These are phyloP conservation scores for Trypanosoma brucei DNA, from an alignment of 208 protist species.

Conservation along the genomic window DNA sequence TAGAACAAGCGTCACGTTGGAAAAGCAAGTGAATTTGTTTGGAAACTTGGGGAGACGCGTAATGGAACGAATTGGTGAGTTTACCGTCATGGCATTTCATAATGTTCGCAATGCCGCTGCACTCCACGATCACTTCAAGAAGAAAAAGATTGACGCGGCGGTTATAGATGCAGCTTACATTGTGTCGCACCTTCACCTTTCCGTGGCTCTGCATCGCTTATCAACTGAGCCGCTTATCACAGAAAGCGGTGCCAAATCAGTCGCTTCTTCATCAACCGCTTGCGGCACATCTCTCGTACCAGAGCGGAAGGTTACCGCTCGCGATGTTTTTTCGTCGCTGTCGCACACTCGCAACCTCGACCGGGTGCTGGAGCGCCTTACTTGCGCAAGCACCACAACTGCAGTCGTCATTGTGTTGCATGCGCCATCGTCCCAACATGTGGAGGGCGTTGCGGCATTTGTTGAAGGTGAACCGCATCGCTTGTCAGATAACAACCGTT, in stretches of 20 bases:
- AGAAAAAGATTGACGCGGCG: constrained; percentile 42
- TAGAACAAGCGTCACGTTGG: no score
- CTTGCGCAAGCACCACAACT: constrained; percentile 36
- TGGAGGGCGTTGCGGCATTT: background rate
- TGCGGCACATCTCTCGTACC: constrained; percentile 8
- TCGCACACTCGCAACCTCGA: constrained; percentile 63
- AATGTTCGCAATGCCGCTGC: constrained; percentile 33
- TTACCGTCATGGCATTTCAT: constrained; percentile 46
- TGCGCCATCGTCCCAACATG: constrained; percentile 5
- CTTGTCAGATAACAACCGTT: constrained; percentile 10
- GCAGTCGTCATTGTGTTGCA: constrained; percentile 46
- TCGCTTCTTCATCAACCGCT: background rate
- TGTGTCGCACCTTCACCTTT: constrained; percentile 64
- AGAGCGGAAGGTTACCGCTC: constrained; percentile 10
- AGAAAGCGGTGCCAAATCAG: no score
- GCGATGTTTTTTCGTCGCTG: constrained; percentile 52
- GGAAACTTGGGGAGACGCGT: no score
- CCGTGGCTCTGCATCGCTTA: constrained; percentile 49
- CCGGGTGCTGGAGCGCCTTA: constrained; percentile 45
- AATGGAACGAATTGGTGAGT: constrained; percentile 30
- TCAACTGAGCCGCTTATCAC: background rate
- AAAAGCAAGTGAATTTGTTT: no score
- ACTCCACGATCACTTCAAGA: constrained; percentile 44
- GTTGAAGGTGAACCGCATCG: constrained; percentile 14
- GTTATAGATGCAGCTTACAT: constrained; percentile 67